These are phyloP conservation scores for Stagonosporopsis rhizophila DNA, from an alignment of 2,329 filamentous ascomycete genomes.

Conservation along the genomic window DNA sequence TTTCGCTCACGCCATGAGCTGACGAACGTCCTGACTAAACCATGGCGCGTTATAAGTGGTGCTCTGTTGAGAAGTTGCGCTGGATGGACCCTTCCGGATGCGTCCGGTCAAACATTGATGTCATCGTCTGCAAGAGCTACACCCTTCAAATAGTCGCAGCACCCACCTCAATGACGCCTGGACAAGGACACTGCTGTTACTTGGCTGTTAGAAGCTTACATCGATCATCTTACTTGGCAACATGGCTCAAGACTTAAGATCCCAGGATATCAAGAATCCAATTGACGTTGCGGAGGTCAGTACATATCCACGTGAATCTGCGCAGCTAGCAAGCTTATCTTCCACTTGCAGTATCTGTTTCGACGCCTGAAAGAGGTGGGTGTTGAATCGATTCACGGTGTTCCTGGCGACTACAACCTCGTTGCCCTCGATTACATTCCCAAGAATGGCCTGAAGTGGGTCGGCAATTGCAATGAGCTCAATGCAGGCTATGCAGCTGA, in stretches of 20 bases:
- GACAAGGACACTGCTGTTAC: constrained; percentile 1
- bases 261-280: constrained; percentile 52
- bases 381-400: constrained; percentile 56
- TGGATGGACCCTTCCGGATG: constrained; percentile 10
- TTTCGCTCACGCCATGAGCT: constrained; percentile 32
- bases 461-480: constrained; percentile 68
- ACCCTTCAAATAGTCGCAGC: constrained; percentile 10
- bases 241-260: constrained; percentile 52
- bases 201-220: background rate
- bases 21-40: constrained; percentile 19
- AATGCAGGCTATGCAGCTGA: constrained; percentile 61
- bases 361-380: constrained; percentile 53
- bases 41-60: constrained; percentile 24
- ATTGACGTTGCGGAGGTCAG: constrained; percentile 65
- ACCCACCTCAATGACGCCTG: constrained; percentile 2
- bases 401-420: constrained; percentile 55
- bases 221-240: constrained; percentile 16
- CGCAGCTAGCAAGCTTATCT: constrained; percentile 6
- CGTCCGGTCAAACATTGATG: constrained; percentile 17
- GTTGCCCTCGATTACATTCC: constrained; percentile 65
- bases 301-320: background rate
- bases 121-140: constrained; percentile 13
- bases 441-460: constrained; percentile 62
- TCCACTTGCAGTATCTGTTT: constrained; percentile 48
- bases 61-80: constrained; percentile 9